A percentile compares a stretch with the other conserved stretches of the same genome.
phyloP scores from a whole-genome alignment of 2,329 filamentous ascomycete genomes.

The Aspergillus novofumigatus region DNA sequence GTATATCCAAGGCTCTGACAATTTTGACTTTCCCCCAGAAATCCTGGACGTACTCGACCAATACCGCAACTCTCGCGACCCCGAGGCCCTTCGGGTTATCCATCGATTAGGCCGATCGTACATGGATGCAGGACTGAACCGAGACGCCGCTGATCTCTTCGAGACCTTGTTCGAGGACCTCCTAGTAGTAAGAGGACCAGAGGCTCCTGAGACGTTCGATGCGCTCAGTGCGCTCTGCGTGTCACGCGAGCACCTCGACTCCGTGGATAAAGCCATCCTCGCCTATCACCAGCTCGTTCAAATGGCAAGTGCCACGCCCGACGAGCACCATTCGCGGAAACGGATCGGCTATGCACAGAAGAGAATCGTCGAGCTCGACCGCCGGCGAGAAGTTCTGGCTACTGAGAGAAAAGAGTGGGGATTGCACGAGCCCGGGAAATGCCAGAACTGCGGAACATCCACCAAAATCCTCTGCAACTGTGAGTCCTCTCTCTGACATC shows the following conservation, averaged over 20 bases:
- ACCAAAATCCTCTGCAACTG: conserved; percentile 24
- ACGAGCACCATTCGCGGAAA: conserved; percentile 22
- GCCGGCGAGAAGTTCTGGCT: conserved; percentile 21
- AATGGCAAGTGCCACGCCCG: conserved; percentile 21
- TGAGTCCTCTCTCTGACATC: conserved; percentile 9
- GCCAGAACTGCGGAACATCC: conserved; percentile 17
- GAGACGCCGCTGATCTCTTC: conserved; percentile 25
- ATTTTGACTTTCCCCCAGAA: conserved; percentile 27
- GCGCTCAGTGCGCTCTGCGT: conserved; percentile 29
- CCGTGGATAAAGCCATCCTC: conserved; percentile 25
- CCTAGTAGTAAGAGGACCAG: conserved; percentile 18
- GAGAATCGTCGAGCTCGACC: conserved; percentile 23
- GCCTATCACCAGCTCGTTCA: conserved; percentile 26
- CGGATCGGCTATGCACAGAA: conserved; percentile 25
- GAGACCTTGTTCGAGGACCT: conserved; percentile 25
- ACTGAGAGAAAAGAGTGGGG: conserved; percentile 25
- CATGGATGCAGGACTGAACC: conserved; percentile 26
- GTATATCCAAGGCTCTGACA: conserved; percentile 24
- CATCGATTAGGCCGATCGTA: conserved; percentile 25
- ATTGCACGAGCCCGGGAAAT: conserved; percentile 19
- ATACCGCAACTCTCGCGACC: conserved; percentile 21
- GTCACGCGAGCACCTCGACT: conserved; percentile 25
- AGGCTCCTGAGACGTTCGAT: conserved; percentile 26
- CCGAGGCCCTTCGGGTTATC: conserved; percentile 24
- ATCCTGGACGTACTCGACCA: conserved; percentile 24